Evolutionary conservation across 2,329 filamentous ascomycete genomes (phyloP), one percentile per base, ranked within the genome.

Genomic region (Trichophyton mentagrophytes): DNA sequence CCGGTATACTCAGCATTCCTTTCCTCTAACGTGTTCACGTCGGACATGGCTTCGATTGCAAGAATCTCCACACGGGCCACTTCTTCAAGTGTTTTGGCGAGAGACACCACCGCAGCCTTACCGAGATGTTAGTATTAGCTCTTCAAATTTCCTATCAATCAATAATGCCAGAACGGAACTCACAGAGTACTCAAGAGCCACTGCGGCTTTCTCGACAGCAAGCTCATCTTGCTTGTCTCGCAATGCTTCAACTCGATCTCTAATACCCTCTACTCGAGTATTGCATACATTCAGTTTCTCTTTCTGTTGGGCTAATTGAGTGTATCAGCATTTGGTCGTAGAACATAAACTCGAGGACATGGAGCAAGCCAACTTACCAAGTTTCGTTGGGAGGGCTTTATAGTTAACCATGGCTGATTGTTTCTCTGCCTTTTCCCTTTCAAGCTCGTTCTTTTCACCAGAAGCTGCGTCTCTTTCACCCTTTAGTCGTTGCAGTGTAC

Each of bases 1-100:
- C 77, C 69, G 60, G 80, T 78, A 61, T 90, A 82, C 56, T 82
- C 78, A 7, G 72, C 67, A 66, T 90, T 89, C 61, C 85, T 85
- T 15, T 77, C 76, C 66, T 83, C 82, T n/a, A 96, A 77, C 4
- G 82, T 82, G 51, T 83, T 79, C 2, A 87, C 73, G 67, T 99
- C 93, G 0, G 90, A 96, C n/a, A 79, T 72, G 1, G 90, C 91
- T 76, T 99, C 93, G 33, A 95, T 81, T 0, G 82, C 76, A 63
- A 84, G 79, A 51, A 96, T 79, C 65, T 88, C 82, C 1, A 82
- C 84, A 67, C 91, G 85, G 15, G 91, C 73, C 9, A 89, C 74
- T 13, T 81, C 80, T 53, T 85, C 79, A 59, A 88, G 83, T 4
- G 83, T 79, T 57, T 77, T 72, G 13, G 83, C 82, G 51, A 95